Percentiles rank a stretch among this genome's conserved stretches.
These are phyloP conservation scores for Trypanosoma conorhini DNA, from an alignment of 208 protist genomes.

Conservation along the genomic window DNA sequence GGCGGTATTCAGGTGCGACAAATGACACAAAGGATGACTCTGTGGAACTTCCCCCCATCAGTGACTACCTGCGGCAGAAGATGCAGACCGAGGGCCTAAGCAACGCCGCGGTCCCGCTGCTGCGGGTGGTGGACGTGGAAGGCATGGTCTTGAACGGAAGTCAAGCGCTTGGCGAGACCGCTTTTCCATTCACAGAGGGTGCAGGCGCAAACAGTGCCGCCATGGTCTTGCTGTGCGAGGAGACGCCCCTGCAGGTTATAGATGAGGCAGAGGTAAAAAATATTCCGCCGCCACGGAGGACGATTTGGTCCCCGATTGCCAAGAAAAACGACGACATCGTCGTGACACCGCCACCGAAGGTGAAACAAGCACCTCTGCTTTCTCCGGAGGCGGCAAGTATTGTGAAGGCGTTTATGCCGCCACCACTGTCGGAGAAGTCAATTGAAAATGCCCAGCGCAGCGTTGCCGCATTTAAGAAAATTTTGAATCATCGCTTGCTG, in stretches of 20 bases:
- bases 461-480: constrained; percentile 30
- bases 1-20: background rate
- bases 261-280: constrained; percentile 32
- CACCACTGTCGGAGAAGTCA: constrained; percentile 28
- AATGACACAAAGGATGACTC: constrained; percentile 11
- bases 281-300: background rate
- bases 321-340: background rate
- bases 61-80: constrained; percentile 7
- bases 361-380: constrained; percentile 9
- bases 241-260: constrained; percentile 63
- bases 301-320: constrained; percentile 29
- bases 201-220: constrained; percentile 18
- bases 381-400: constrained; percentile 21
- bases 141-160: constrained; percentile 19
- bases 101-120: constrained; percentile 14
- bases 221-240: constrained; percentile 48
- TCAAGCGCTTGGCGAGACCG: constrained; percentile 20
- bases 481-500: constrained; percentile 57
- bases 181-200: constrained; percentile 29
- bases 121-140: constrained; percentile 10
- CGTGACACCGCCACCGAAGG: constrained; percentile 8
- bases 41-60: constrained; percentile 27
- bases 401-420: constrained; percentile 24
- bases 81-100: constrained; percentile 17
- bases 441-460: constrained; percentile 30